Conservation (phyloP, 2,329 filamentous ascomycete genomes). For the Lizonia empirigonia region DNA sequence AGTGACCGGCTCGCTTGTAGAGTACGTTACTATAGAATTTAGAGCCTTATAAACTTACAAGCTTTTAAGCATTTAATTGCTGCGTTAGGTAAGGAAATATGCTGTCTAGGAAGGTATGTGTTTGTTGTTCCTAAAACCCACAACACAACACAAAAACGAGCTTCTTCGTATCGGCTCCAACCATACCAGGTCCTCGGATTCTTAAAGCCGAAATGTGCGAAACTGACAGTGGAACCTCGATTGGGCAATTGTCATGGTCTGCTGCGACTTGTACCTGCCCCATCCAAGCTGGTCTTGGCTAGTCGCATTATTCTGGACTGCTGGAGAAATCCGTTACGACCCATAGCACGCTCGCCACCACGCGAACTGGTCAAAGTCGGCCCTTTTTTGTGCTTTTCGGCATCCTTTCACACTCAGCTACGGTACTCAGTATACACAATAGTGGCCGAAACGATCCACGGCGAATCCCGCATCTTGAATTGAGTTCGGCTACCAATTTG, state of each 20-base stretch:
- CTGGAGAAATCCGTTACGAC: slow-evolving; percentile 1
- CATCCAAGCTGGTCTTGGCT: slow-evolving; percentile 8
- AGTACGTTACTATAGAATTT: too few relatives aligned
- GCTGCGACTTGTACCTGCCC: slow-evolving; percentile 5
- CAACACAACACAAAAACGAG: too few relatives aligned
- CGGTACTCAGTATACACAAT: not conserved
- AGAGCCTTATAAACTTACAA: too few relatives aligned
- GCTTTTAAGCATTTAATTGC: too few relatives aligned
- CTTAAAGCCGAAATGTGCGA: slow-evolving; percentile 1
- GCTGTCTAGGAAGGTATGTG: too few relatives aligned
- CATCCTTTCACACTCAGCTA: not conserved
- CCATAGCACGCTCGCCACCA: not conserved
- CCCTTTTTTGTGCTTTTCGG: not conserved
- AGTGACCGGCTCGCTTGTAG: too few relatives aligned
- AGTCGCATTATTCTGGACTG: not conserved
- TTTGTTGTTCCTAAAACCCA: too few relatives aligned
- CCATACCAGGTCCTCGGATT: slow-evolving; percentile 24
- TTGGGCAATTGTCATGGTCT: not conserved
- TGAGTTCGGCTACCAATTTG: not conserved
- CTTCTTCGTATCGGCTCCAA: slow-evolving; percentile 13
- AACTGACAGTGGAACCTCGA: slow-evolving; percentile 19
- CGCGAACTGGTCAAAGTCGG: not conserved
- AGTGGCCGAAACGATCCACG: not conserved
- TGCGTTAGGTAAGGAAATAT: too few relatives aligned
- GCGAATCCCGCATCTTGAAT: not conserved